These are phyloP conservation scores for Dipteronia dyeriana DNA, from an alignment of 345 rosid species.

Conservation along the genomic window DNA sequence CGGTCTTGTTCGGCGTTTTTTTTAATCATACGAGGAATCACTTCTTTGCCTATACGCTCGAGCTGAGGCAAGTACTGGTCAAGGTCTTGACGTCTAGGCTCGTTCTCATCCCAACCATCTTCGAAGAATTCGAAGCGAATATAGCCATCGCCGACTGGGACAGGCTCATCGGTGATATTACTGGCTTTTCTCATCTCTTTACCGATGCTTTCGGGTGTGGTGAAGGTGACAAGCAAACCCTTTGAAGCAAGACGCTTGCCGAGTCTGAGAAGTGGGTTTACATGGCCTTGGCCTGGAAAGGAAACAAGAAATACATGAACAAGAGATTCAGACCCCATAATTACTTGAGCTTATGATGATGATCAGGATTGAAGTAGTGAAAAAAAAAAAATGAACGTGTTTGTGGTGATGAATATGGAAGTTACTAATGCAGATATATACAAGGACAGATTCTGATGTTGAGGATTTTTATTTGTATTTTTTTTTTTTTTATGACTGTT, in stretches of 20 bases:
- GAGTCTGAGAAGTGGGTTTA: slow-evolving; percentile 77
- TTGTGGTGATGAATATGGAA: not conserved
- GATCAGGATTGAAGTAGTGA: not conserved
- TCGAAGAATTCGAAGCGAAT: slow-evolving; percentile 70
- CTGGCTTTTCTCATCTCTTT: slow-evolving; percentile 50
- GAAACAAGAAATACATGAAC: slow-evolving; percentile 74
- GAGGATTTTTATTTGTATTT: too few species aligned
- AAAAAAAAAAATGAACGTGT: not conserved
- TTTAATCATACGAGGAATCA: slow-evolving; percentile 45
- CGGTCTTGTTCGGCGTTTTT: slow-evolving; percentile 51
- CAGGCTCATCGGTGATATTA: slow-evolving; percentile 42
- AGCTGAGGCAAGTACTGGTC: slow-evolving; percentile 46
- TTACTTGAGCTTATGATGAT: slow-evolving; percentile 11
- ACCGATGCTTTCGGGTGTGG: slow-evolving; percentile 50
- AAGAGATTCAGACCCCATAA: slow-evolving; percentile 39
- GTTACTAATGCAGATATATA: not conserved
- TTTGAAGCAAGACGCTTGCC: slow-evolving; percentile 79
- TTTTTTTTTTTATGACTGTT: not conserved
- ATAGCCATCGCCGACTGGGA: slow-evolving; percentile 64
- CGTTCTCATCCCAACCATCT: slow-evolving; percentile 62
- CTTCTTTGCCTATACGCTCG: slow-evolving; percentile 49
- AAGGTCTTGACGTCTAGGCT: slow-evolving; percentile 41
- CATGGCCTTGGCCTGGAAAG: slow-evolving; percentile 85
- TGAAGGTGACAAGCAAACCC: slow-evolving; percentile 74
- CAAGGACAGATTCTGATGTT: too few species aligned